phyloP scores from a whole-genome alignment of 140 eudicot species.

The Anethum foeniculum region DNA sequence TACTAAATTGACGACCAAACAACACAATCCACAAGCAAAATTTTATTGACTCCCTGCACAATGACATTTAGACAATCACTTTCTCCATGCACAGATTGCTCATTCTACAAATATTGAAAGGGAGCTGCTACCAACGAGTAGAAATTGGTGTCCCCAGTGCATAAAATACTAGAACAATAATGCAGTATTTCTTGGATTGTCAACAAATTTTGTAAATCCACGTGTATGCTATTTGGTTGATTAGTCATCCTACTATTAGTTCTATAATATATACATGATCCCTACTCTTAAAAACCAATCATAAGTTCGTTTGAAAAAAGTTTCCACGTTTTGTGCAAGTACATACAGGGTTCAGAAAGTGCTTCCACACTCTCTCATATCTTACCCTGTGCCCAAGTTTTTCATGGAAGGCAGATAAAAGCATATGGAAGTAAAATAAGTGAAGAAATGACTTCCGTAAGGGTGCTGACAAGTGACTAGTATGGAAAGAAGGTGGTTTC shows the following conservation, averaged over 20 bases:
- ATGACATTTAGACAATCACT: no score
- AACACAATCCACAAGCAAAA: not conserved
- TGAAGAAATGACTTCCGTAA: not conserved
- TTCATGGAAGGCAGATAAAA: not conserved
- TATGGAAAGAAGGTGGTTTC: not conserved
- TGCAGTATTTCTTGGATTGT: not conserved
- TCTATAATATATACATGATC: not conserved
- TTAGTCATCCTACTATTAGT: not conserved
- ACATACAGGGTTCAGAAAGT: not conserved
- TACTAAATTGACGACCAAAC: not conserved
- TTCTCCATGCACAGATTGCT: no score
- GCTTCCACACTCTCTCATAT: not conserved
- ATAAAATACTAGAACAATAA: no score
- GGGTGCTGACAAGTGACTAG: not conserved
- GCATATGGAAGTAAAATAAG: not conserved
- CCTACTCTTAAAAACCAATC: not conserved
- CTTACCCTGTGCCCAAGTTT: not conserved
- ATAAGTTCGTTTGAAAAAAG: no score
- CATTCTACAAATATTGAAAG: not conserved
- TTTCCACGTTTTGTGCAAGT: not conserved
- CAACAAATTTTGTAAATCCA: not conserved
- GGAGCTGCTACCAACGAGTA: no score
- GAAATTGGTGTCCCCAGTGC: not conserved
- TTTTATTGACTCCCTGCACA: not conserved
- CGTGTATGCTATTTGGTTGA: not conserved